Conservation (phyloP, 352 stramenopile genomes). For the Peronospora tabacina region DNA sequence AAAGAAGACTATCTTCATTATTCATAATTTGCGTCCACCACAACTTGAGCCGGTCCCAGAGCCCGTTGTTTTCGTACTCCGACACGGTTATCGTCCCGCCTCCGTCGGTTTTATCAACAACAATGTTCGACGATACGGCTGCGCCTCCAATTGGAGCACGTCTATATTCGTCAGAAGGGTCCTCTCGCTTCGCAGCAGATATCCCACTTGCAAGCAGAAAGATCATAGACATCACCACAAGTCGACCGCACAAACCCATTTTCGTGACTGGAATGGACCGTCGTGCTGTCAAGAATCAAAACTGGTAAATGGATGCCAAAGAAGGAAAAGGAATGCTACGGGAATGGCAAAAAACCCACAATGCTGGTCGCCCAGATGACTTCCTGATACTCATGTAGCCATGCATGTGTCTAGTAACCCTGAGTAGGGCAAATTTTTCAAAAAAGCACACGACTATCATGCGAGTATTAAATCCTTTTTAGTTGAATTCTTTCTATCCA, state of each 20-base stretch:
- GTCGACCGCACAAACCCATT: background rate
- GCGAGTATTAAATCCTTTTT: too few relatives aligned
- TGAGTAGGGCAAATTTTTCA: too few relatives aligned
- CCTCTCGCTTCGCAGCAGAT: background rate
- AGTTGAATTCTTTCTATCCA: background rate
- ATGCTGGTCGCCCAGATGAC: too few relatives aligned
- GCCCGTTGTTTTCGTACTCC: slow-evolving; percentile 6
- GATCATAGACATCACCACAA: background rate
- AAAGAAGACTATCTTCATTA: slow-evolving; percentile 2
- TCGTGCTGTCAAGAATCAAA: too few relatives aligned
- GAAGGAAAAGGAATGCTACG: background rate
- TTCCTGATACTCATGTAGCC: too few relatives aligned
- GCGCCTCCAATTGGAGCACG: background rate
- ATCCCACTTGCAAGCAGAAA: background rate
- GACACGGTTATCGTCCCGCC: slow-evolving; percentile 13
- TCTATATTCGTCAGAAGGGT: too few relatives aligned
- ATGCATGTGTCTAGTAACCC: too few relatives aligned
- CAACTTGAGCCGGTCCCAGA: slow-evolving; percentile 7
- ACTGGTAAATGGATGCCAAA: slow-evolving; percentile 1
- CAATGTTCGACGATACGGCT: background rate
- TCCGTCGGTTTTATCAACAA: background rate
- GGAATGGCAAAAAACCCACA: too few relatives aligned
- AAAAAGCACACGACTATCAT: too few relatives aligned
- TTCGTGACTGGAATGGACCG: background rate
- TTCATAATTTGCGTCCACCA: slow-evolving; percentile 4